Percentiles rank a stretch among this genome's conserved stretches.
Evolutionary conservation across 768 basidiomycete genomes (phyloP).

Genomic region (Tricholoma saponaceum): DNA sequence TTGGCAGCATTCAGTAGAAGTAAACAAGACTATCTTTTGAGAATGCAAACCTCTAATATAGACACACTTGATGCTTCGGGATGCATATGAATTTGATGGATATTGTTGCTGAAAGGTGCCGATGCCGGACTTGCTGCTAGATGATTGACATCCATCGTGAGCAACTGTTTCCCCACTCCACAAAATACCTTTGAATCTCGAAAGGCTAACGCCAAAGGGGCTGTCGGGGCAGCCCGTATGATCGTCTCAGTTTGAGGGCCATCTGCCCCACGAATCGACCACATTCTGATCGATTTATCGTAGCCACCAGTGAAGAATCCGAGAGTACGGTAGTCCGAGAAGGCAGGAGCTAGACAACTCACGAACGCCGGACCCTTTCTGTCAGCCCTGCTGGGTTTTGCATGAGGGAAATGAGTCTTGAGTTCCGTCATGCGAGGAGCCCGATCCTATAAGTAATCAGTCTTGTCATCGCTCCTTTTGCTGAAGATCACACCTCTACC

Average conservation of each 20-base stretch:
- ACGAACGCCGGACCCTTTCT: constrained; percentile 20
- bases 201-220: constrained; percentile 36
- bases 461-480: not conserved
- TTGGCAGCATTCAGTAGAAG: constrained; percentile 14
- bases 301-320: constrained; percentile 46
- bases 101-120: constrained; percentile 31
- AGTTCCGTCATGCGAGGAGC: constrained; percentile 28
- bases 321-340: constrained; percentile 23
- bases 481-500: constrained; percentile 16
- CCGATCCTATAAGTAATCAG: constrained; percentile 16
- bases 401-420: constrained; percentile 24
- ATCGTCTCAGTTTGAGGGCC: constrained; percentile 15
- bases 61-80: constrained; percentile 38
- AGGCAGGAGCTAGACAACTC: constrained; percentile 36
- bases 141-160: constrained; percentile 35
- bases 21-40: not conserved
- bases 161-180: constrained; percentile 29
- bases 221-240: constrained; percentile 14
- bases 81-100: constrained; percentile 44
- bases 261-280: constrained; percentile 30
- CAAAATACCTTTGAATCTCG: constrained; percentile 30
- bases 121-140: constrained; percentile 20
- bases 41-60: constrained; percentile 41
- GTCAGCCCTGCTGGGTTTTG: constrained; percentile 1
- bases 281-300: constrained; percentile 40